A percentile compares a stretch with the other conserved stretches of the same genome.
Conservation (phyloP, 805 yeast species). For the Metschnikowia vanudenii region DNA sequence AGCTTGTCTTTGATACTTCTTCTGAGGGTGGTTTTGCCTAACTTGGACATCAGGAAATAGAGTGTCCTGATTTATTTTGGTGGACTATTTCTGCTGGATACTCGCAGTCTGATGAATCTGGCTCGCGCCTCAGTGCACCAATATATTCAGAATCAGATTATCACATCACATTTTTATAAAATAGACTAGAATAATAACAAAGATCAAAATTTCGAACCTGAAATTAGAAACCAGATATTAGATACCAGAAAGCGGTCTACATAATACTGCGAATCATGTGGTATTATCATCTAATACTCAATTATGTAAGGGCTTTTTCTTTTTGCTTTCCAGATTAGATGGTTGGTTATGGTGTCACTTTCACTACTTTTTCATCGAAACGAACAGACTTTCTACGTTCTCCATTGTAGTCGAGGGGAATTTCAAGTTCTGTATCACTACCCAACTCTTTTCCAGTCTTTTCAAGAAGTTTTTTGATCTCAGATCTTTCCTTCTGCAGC, state of each 20-base stretch:
- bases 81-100: not conserved
- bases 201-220: too few relatives aligned
- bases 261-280: not conserved
- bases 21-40: conserved; percentile 28
- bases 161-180: not conserved
- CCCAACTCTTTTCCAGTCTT: conserved; percentile 39
- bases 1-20: conserved; percentile 25
- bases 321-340: not conserved
- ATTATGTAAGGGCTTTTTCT: too few relatives aligned
- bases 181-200: too few relatives aligned
- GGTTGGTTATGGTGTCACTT: conserved; percentile 6
- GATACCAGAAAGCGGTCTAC: too few relatives aligned
- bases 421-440: conserved; percentile 41
- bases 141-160: not conserved
- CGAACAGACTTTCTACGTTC: conserved; percentile 64
- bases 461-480: conserved; percentile 47
- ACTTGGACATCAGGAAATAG: conserved; percentile 4
- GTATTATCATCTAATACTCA: too few relatives aligned
- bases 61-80: not conserved
- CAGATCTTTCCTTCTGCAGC: conserved; percentile 28
- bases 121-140: conserved; percentile 6
- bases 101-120: not conserved
- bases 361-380: conserved; percentile 56
- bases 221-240: too few relatives aligned
- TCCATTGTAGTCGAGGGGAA: conserved; percentile 37